These are phyloP conservation scores for Iris pallida DNA, from an alignment of 116 monocot genomes.

Conservation along the genomic window DNA sequence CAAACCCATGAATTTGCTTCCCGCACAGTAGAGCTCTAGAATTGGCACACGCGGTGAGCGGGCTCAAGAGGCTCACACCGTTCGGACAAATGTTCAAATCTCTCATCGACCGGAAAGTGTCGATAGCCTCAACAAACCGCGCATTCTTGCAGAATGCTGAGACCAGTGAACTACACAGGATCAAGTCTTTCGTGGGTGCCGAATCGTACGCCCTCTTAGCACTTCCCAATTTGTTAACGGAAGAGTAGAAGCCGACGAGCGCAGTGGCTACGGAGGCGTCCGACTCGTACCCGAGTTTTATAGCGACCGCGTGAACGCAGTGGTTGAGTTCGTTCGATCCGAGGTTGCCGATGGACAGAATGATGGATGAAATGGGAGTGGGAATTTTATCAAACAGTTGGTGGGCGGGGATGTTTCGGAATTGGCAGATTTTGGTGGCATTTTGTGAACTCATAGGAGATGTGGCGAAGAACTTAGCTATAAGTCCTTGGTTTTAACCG, in stretches of 20 bases:
- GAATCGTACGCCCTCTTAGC: constrained; percentile 18
- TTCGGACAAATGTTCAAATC: constrained; percentile 15
- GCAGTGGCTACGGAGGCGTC: constrained; percentile 30
- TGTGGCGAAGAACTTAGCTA: too few species aligned
- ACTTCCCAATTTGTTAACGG: constrained; percentile 13
- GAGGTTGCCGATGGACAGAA: constrained; percentile 13
- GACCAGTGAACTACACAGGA: constrained; percentile 43
- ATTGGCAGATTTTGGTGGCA: too few species aligned
- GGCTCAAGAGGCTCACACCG: constrained; percentile 28
- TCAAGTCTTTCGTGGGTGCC: constrained; percentile 30
- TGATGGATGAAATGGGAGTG: constrained; percentile 14
- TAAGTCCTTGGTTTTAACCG: too few species aligned
- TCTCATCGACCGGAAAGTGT: constrained; percentile 31
- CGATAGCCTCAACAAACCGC: constrained; percentile 25
- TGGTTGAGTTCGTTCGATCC: constrained; percentile 5
- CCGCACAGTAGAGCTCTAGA: constrained; percentile 19
- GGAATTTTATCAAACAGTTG: constrained; percentile 20
- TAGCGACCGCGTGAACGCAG: constrained; percentile 20
- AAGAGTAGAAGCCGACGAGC: constrained; percentile 37
- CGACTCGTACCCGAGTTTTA: constrained; percentile 26
- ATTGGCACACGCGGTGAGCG: constrained; percentile 43
- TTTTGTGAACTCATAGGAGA: too few species aligned
- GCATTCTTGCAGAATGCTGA: constrained; percentile 33
- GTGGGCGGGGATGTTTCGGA: not conserved
- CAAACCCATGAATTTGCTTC: constrained; percentile 41